A percentile compares a stretch with the other conserved stretches of the same genome.
phyloP scores from a whole-genome alignment of 345 rosid genomes.

The Populus ilicifolia region DNA sequence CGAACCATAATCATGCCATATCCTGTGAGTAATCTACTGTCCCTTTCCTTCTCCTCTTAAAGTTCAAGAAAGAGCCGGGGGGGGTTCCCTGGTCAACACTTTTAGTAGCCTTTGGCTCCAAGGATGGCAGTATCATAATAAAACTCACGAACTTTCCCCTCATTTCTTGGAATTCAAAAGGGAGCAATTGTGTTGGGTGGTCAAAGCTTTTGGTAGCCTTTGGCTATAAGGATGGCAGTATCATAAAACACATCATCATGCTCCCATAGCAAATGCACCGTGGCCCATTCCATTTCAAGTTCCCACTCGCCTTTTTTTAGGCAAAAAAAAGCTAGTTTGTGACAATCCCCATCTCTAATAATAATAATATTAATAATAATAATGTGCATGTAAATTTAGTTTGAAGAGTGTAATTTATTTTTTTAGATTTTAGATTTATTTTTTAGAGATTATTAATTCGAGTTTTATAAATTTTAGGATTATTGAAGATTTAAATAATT shows the following conservation, averaged over 20 bases:
- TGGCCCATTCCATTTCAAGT: background rate
- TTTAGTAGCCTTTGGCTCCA: background rate
- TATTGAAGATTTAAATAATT: rapidly evolving
- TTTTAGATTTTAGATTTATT: too few relatives aligned
- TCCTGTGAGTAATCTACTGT: background rate
- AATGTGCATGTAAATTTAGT: too few relatives aligned
- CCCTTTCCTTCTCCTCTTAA: background rate
- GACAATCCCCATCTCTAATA: too few relatives aligned
- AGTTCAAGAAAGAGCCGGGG: background rate
- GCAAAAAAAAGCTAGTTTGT: too few relatives aligned
- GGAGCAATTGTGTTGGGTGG: background rate
- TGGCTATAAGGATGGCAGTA: background rate
- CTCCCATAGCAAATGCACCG: background rate
- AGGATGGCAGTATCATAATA: background rate
- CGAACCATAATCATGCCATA: too few relatives aligned
- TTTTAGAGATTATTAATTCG: too few relatives aligned
- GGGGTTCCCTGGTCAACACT: background rate
- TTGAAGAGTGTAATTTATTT: too few relatives aligned
- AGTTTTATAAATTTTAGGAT: rapidly evolving
- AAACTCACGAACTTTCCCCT: background rate
- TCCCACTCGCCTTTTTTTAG: too few relatives aligned
- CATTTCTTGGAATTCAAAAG: background rate
- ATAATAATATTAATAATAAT: too few relatives aligned
- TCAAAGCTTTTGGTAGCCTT: background rate
- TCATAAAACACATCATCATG: background rate